Percentiles rank a stretch among this genome's conserved stretches.
These are phyloP conservation scores for Betula pendula DNA, from an alignment of 306 rosid species.

Conservation along the genomic window DNA sequence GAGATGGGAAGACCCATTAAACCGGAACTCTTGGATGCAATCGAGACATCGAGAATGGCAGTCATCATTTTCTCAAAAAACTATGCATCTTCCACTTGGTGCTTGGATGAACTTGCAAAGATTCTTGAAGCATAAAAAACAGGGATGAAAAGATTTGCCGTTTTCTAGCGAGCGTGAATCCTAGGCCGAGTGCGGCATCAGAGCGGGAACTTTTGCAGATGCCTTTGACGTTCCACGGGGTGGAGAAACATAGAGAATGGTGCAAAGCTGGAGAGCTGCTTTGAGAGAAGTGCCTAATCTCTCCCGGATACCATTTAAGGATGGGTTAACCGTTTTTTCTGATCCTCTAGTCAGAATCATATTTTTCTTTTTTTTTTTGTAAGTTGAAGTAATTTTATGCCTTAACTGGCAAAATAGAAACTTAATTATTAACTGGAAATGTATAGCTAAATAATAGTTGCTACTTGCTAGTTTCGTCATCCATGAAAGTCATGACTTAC, in stretches of 20 bases:
- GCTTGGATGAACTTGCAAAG: conserved; percentile 23
- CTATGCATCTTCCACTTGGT: conserved; percentile 14
- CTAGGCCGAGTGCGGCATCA: background rate
- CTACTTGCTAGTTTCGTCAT: too few species aligned
- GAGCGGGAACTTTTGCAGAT: background rate
- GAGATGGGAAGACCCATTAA: background rate
- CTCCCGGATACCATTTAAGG: background rate
- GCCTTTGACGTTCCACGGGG: background rate
- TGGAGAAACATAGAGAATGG: background rate
- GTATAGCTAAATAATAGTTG: too few species aligned
- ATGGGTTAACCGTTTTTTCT: background rate
- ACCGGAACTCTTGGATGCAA: conserved; percentile 11
- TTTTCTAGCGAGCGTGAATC: conserved; percentile 13
- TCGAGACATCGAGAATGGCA: conserved; percentile 17
- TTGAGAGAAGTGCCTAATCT: background rate
- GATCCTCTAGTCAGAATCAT: background rate
- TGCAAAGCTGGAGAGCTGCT: conserved; percentile 10
- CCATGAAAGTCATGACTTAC: too few species aligned
- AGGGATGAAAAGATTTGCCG: background rate
- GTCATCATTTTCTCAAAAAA: conserved; percentile 9
- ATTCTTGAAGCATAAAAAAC: background rate
- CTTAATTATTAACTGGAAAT: too few species aligned
- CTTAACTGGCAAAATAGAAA: too few species aligned
- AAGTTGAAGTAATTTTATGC: too few species aligned
- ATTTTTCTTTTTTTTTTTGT: too few species aligned